Evolutionary conservation across 1,284 basidiomycete genomes (phyloP).

Genomic region (Cryptococcus sp.): DNA sequence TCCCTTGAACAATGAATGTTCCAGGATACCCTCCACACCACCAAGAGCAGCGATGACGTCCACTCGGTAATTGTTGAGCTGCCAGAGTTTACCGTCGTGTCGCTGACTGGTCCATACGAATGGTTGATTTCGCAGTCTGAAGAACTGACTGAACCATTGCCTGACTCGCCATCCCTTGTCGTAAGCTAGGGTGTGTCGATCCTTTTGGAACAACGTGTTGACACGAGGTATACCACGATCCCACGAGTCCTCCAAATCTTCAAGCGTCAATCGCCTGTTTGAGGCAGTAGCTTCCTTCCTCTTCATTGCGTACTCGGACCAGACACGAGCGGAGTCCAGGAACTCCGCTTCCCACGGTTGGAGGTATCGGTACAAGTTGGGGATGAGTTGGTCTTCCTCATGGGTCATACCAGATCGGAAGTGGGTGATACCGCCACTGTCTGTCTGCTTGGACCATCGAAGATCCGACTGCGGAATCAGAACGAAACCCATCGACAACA

Average conservation of each 20-base stretch:
- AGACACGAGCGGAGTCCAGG: conserved; percentile 95
- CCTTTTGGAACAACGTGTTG: conserved; percentile 55
- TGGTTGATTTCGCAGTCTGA: conserved; percentile 75
- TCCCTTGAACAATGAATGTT: conserved; percentile 97
- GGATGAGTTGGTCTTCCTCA: conserved; percentile 91
- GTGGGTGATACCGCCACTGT: conserved; percentile 88
- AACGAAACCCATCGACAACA: conserved; percentile 99
- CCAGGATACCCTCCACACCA: conserved; percentile 80
- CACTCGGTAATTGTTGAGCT: conserved; percentile 96
- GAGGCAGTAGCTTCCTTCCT: conserved; percentile 97
- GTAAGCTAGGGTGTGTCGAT: conserved; percentile 93
- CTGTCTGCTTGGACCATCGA: conserved; percentile 97
- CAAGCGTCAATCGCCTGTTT: conserved; percentile 92
- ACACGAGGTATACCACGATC: conserved; percentile 84
- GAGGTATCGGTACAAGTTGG: conserved; percentile 96
- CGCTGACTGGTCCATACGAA: conserved; percentile 99
- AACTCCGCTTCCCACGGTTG: conserved; percentile 99
- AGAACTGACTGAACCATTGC: conserved; percentile 97
- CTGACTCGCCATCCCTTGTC: conserved; percentile 95
- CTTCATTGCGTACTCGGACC: conserved; percentile 99
- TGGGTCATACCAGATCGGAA: conserved; percentile 98
- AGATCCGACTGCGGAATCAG: conserved; percentile 96
- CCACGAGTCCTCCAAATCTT: conserved; percentile 96
- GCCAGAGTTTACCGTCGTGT: conserved; percentile 98
- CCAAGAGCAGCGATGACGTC: conserved; percentile 99